Evolutionary conservation across 257 asterid species (phyloP).

Genomic region (Avicennia marina): DNA sequence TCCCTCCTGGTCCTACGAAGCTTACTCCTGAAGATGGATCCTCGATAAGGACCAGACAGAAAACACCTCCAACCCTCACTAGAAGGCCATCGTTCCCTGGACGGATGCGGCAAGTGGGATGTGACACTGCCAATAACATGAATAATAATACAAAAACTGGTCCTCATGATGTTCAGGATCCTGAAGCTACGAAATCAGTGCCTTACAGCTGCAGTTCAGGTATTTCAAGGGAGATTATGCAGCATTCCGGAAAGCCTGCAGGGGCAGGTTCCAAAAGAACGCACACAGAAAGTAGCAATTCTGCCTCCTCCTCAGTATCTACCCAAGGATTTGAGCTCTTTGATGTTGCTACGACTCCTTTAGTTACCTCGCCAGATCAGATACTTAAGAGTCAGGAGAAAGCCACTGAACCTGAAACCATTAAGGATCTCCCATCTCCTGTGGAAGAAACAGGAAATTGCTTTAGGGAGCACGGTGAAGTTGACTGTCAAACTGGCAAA

Average conservation of each 20-base stretch:
- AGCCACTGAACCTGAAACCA: slow-evolving; percentile 26
- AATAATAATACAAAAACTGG: slow-evolving; percentile 25
- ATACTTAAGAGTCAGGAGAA: slow-evolving; percentile 32
- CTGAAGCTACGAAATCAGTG: slow-evolving; percentile 32
- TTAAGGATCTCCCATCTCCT: slow-evolving; percentile 34
- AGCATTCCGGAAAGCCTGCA: slow-evolving; percentile 33
- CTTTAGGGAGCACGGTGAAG: slow-evolving; percentile 20
- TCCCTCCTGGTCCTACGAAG: slow-evolving; percentile 50
- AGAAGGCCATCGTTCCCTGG: slow-evolving; percentile 51
- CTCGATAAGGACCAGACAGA: slow-evolving; percentile 41
- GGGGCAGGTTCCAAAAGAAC: slow-evolving; percentile 40
- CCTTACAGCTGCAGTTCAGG: too few relatives aligned
- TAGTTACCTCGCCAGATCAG: slow-evolving; percentile 31
- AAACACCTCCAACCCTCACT: slow-evolving; percentile 54
- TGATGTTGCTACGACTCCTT: slow-evolving; percentile 52
- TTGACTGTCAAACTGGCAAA: too few relatives aligned
- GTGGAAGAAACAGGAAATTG: slow-evolving; percentile 28
- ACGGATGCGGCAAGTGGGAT: slow-evolving; percentile 39
- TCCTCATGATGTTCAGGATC: slow-evolving; percentile 31
- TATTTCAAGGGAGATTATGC: slow-evolving; percentile 32
- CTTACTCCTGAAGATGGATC: slow-evolving; percentile 51
- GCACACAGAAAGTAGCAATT: slow-evolving; percentile 65
- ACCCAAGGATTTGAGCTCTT: slow-evolving; percentile 70
- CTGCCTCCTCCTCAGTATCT: slow-evolving; percentile 71
- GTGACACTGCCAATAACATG: slow-evolving; percentile 32